These are phyloP conservation scores for Aspergillus nidulans DNA, from an alignment of 495 filamentous ascomycete genomes.

Conservation along the genomic window DNA sequence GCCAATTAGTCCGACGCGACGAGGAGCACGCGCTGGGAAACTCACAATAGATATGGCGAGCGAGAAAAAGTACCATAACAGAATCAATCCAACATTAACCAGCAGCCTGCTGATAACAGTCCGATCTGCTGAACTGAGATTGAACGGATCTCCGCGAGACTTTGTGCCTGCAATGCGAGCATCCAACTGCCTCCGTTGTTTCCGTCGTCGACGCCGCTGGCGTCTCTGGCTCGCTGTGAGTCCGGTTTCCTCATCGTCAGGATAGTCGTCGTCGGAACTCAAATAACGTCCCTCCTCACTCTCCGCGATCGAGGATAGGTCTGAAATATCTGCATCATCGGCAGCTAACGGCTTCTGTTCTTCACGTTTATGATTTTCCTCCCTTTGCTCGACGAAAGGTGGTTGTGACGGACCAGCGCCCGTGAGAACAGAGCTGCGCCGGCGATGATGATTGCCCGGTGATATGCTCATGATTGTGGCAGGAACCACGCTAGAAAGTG, in stretches of 20 bases:
- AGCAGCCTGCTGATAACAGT: slow-evolving; percentile 62
- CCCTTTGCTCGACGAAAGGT: slow-evolving; percentile 42
- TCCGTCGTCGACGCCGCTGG: slow-evolving; percentile 59
- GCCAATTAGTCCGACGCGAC: neutral
- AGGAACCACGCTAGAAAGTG: slow-evolving; percentile 27
- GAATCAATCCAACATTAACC: slow-evolving; percentile 72
- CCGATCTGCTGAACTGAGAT: slow-evolving; percentile 49
- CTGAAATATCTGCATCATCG: slow-evolving; percentile 44
- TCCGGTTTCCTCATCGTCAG: slow-evolving; percentile 87
- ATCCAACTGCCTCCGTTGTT: slow-evolving; percentile 66
- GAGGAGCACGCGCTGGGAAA: slow-evolving; percentile 6
- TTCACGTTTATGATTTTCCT: slow-evolving; percentile 33
- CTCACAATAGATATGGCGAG: slow-evolving; percentile 91
- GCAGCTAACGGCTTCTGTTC: slow-evolving; percentile 33
- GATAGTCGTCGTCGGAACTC: slow-evolving; percentile 64
- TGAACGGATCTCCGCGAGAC: slow-evolving; percentile 35
- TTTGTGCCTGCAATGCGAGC: slow-evolving; percentile 61
- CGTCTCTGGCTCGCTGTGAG: slow-evolving; percentile 68
- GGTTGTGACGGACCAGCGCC: slow-evolving; percentile 32
- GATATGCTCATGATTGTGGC: slow-evolving; percentile 11
- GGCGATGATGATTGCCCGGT: slow-evolving; percentile 49
- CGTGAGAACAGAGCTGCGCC: slow-evolving; percentile 55
- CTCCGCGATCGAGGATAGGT: slow-evolving; percentile 46
- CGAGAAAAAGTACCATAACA: slow-evolving; percentile 91
- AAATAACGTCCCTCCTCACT: slow-evolving; percentile 56